Evolutionary conservation across 2,329 filamentous ascomycete genomes (phyloP), one percentile per base, ranked within the genome.

Genomic region (Penicillium capsulatum): DNA sequence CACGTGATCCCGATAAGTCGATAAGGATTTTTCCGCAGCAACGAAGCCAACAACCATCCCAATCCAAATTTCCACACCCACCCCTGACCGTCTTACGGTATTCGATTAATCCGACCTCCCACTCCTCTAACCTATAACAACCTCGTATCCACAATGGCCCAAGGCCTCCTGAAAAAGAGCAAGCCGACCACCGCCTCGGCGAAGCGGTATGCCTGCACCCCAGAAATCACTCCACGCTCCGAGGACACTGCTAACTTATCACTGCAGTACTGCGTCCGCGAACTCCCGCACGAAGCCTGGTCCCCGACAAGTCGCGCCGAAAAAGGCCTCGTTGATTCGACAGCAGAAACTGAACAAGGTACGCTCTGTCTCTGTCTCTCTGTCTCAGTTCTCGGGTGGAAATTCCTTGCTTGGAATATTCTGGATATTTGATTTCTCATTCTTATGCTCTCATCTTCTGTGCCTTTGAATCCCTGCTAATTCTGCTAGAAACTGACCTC

Each of bases 311-410:
- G 81, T 86, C 54, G 80, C 81, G 36, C 82, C 83, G 3, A 83
- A 83, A 64, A 85, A 83, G 47, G 63, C 73, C 5, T 68, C 67
- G 2, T 65, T 85, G 36, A 72, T 82, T 27, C 73, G 74, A 58
- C 74, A 80, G 57, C 69, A 77, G 48, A 79, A 80, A 55, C 71
- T 84, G 59, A 79, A 75, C 36, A 84, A 81, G 70, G 76, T 78
- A 48, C 29, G 38, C 4, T 8, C n/a, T 10, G 15, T 19, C 7
- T 22, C 19, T 22, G 19, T 22, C 9, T 22, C 5, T n/a, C n/a
- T n/a, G n/a, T n/a, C n/a, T n/a, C n/a, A n/a, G n/a, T n/a, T n/a
- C n/a, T n/a, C n/a, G n/a, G n/a, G n/a, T n/a, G n/a, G n/a, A n/a
- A n/a, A n/a, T n/a, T n/a, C n/a, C n/a, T n/a, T n/a, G n/a, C n/a